Percentiles rank a stretch among this genome's conserved stretches.
Evolutionary conservation across 1,139 yeast species (phyloP).

Genomic region (Yamadazyma epiphylla): DNA sequence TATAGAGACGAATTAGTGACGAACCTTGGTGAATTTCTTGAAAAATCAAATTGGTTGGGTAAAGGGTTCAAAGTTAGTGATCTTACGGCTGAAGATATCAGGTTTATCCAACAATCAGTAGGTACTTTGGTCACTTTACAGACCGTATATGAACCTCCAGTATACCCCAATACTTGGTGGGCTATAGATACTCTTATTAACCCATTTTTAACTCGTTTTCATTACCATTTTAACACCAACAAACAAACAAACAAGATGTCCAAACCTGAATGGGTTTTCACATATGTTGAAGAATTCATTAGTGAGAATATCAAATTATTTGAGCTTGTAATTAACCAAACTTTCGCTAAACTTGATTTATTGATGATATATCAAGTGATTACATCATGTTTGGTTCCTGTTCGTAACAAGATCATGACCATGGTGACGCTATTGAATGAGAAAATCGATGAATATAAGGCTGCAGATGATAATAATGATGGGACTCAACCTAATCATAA

Average conservation of each 20-base stretch:
- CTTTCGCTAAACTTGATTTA: constrained; percentile 22
- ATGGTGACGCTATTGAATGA: constrained; percentile 26
- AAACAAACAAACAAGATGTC: constrained; percentile 65
- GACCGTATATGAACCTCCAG: constrained; percentile 24
- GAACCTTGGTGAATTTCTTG: constrained; percentile 7
- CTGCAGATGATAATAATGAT: constrained; percentile 13
- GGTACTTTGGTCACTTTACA: constrained; percentile 34
- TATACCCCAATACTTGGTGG: constrained; percentile 50
- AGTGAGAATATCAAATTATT: constrained; percentile 38
- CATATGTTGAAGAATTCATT: constrained; percentile 50
- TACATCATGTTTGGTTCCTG: constrained; percentile 48
- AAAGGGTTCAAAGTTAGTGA: constrained; percentile 5
- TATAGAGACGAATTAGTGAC: constrained; percentile 4
- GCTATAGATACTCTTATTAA: constrained; percentile 54
- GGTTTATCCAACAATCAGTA: constrained; percentile 10
- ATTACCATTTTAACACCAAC: constrained; percentile 65
- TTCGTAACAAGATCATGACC: constrained; percentile 42
- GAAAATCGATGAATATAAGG: constrained; percentile 17
- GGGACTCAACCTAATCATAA: too few relatives aligned
- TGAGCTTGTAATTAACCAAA: constrained; percentile 26
- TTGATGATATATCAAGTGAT: constrained; percentile 50
- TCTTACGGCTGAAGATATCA: constrained; percentile 8
- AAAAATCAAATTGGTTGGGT: constrained; percentile 16
- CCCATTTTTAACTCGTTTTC: constrained; percentile 59
- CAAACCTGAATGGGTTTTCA: constrained; percentile 79